Percentiles rank a stretch among this genome's conserved stretches.
These are phyloP conservation scores for Lithospermum erythrorhizon DNA, from an alignment of 257 asterid genomes.

Conservation along the genomic window DNA sequence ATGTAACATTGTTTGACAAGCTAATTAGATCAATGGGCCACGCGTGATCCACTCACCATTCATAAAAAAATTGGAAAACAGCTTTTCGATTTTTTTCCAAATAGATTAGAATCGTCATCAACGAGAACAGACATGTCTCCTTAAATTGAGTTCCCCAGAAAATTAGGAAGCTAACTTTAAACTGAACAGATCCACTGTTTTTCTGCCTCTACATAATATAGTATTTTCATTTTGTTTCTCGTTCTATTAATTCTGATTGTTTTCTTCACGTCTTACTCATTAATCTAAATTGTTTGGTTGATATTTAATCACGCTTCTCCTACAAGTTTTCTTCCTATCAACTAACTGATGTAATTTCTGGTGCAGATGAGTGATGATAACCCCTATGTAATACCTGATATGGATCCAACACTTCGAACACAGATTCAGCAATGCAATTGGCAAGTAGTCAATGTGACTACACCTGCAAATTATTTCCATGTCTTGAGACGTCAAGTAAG, in stretches of 20 bases:
- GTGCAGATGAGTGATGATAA: conserved; percentile 95
- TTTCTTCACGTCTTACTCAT: neutral
- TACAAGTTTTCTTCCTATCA: conserved; percentile 4
- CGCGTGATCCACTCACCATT: no score
- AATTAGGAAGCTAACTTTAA: neutral
- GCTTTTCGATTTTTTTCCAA: no score
- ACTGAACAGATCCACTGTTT: neutral
- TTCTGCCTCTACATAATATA: no score
- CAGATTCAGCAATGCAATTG: conserved; percentile 97
- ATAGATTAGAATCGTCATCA: no score
- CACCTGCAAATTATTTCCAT: conserved; percentile 97
- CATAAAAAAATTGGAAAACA: no score
- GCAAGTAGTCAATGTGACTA: conserved; percentile 98
- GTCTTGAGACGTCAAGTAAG: conserved; percentile 97
- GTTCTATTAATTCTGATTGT: neutral
- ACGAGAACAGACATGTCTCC: neutral
- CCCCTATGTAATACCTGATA: conserved; percentile 88
- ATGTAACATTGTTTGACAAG: no score
- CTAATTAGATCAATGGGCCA: no score
- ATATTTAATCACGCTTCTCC: neutral
- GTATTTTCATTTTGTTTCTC: neutral
- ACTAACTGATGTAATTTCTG: conserved; percentile 9
- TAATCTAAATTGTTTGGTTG: neutral
- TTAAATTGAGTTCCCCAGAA: neutral
- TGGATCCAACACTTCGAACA: conserved; percentile 81